phyloP scores from a whole-genome alignment of 352 stramenopile genomes.

The Stramenopiles sp. region DNA sequence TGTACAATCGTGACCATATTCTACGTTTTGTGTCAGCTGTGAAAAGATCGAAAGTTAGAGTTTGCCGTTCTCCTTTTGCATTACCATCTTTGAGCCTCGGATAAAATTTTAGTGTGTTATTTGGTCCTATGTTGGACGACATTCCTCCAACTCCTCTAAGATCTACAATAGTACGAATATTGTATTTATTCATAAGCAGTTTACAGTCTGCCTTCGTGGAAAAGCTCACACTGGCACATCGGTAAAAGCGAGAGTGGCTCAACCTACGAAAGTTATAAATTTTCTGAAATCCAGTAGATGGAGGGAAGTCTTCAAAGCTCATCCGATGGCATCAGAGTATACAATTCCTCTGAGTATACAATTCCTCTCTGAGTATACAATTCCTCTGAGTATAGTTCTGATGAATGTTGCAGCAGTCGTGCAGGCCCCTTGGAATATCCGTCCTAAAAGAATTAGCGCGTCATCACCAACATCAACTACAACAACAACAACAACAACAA shows the following conservation, averaged over 20 bases:
- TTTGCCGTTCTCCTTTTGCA: background rate
- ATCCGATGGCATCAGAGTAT: no score
- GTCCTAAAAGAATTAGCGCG: no score
- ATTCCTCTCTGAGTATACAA: no score
- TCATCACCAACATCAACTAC: no score
- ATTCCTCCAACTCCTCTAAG: background rate
- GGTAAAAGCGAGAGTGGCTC: background rate
- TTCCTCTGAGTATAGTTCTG: no score
- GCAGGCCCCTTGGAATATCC: no score
- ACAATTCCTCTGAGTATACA: no score
- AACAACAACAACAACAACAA: no score
- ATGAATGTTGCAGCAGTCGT: no score
- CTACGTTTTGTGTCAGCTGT: background rate
- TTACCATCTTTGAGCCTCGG: background rate
- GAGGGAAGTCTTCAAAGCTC: no score
- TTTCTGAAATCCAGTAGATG: background rate
- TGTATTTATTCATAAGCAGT: background rate
- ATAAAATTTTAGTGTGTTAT: background rate
- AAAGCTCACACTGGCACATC: background rate
- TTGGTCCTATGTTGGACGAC: background rate
- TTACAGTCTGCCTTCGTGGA: background rate
- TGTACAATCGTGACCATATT: background rate
- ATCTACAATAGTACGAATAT: background rate
- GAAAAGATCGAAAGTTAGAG: background rate
- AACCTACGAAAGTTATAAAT: background rate